phyloP scores from a whole-genome alignment of 805 yeast genomes.

The Starmerella vaccinii region DNA sequence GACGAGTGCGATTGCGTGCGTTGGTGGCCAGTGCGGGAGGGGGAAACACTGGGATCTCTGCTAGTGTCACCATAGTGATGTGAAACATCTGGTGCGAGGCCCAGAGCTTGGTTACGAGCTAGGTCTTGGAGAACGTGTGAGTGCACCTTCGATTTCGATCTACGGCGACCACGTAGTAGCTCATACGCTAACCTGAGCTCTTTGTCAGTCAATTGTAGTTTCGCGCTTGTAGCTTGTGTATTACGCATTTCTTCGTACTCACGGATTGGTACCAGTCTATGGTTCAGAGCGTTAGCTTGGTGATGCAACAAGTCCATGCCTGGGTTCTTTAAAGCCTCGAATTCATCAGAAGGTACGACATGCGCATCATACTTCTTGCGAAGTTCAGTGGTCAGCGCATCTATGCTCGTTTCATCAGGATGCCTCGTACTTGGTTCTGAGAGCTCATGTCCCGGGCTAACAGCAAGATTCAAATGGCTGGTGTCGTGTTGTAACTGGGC shows the following conservation, averaged over 20 bases:
- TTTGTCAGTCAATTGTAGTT: background rate
- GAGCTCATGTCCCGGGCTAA: background rate
- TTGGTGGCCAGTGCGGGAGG: background rate
- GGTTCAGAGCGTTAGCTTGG: conserved; percentile 9
- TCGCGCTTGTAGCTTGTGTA: background rate
- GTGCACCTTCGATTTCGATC: background rate
- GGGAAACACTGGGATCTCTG: background rate
- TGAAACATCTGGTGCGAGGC: background rate
- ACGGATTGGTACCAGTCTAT: conserved; percentile 5
- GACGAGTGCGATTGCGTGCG: background rate
- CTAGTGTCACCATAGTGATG: background rate
- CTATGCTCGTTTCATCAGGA: background rate
- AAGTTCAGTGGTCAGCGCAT: background rate
- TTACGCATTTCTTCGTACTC: conserved; percentile 9
- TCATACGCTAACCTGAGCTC: conserved; percentile 1
- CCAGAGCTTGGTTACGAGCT: conserved; percentile 1
- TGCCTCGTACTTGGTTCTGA: background rate
- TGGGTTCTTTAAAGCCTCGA: background rate
- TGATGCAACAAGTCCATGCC: background rate
- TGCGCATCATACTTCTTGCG: conserved; percentile 3
- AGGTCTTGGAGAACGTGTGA: conserved; percentile 1
- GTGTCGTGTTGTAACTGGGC: conserved; percentile 8
- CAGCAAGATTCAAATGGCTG: background rate
- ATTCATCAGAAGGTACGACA: background rate
- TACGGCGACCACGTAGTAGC: background rate